A percentile compares a stretch with the other conserved stretches of the same genome.
phyloP scores from a whole-genome alignment of 2,329 filamentous ascomycete species.

The Penicillium sp. region DNA sequence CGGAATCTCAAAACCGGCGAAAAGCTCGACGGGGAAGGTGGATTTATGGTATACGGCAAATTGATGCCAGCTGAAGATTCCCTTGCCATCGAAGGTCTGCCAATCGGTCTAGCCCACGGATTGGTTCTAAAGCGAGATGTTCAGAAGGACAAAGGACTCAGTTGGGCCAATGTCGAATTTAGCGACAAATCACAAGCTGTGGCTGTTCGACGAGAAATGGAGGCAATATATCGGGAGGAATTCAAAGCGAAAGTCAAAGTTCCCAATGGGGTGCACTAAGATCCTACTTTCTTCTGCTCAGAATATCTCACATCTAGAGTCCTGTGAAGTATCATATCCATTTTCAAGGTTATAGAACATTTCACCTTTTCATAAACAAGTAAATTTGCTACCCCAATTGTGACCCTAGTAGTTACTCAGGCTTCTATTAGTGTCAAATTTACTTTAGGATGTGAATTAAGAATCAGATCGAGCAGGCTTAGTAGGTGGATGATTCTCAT shows the following conservation, averaged over 20 bases:
- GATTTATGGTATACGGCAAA: constrained; percentile 5
- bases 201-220: constrained; percentile 1
- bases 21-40: constrained; percentile 3
- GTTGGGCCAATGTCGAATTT: background rate
- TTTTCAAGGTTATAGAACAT: no score
- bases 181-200: background rate
- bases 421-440: no score
- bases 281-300: no score
- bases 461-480: no score
- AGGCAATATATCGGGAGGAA: background rate
- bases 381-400: no score
- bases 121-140: background rate
- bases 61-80: constrained; percentile 2
- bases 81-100: constrained; percentile 1
- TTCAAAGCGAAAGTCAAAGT: background rate
- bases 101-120: constrained; percentile 3
- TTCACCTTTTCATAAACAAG: no score
- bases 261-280: background rate
- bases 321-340: no score
- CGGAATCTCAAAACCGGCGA: background rate
- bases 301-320: no score
- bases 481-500: no score
- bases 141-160: background rate
- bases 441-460: no score
- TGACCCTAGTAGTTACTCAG: no score